Conservation (phyloP, 2,329 filamentous ascomycete species). For the Cadophora sp. region DNA sequence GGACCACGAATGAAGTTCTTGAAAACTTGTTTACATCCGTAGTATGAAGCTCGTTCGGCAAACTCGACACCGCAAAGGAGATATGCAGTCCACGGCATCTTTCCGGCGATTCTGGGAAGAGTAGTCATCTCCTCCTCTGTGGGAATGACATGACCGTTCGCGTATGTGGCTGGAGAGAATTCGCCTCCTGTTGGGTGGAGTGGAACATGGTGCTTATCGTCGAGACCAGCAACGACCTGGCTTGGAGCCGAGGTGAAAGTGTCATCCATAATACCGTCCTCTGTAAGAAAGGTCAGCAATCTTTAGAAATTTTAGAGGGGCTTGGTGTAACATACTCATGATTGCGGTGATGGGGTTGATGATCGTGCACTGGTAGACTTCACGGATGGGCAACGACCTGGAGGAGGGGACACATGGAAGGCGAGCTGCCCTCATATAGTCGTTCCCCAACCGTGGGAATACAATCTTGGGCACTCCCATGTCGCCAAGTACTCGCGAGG, state of each 20-base stretch:
- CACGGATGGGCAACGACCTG: slow-evolving; percentile 15
- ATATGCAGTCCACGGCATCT: slow-evolving; percentile 70
- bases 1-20: slow-evolving; percentile 68
- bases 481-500: slow-evolving; percentile 9
- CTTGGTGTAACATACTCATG: slow-evolving; percentile 24
- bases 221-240: slow-evolving; percentile 26
- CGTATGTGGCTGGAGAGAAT: slow-evolving; percentile 16
- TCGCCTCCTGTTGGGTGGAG: slow-evolving; percentile 18
- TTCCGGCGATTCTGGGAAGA: slow-evolving; percentile 67
- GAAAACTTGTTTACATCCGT: slow-evolving; percentile 67
- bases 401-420: not conserved
- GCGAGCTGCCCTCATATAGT: slow-evolving; percentile 23
- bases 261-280: slow-evolving; percentile 29
- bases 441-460: slow-evolving; percentile 7
- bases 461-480: slow-evolving; percentile 7
- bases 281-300: slow-evolving; percentile 18
- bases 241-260: slow-evolving; percentile 28
- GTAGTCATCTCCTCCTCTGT: slow-evolving; percentile 67
- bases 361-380: slow-evolving; percentile 8
- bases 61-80: slow-evolving; percentile 76
- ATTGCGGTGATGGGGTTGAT: slow-evolving; percentile 12
- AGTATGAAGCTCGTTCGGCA: slow-evolving; percentile 82
- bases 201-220: slow-evolving; percentile 27
- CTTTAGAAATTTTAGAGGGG: not conserved
- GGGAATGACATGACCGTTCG: slow-evolving; percentile 30